Evolutionary conservation across 177 flowering plant species (phyloP), one percentile per base, ranked within the genome.

Genomic region (Telopea speciosissima): DNA sequence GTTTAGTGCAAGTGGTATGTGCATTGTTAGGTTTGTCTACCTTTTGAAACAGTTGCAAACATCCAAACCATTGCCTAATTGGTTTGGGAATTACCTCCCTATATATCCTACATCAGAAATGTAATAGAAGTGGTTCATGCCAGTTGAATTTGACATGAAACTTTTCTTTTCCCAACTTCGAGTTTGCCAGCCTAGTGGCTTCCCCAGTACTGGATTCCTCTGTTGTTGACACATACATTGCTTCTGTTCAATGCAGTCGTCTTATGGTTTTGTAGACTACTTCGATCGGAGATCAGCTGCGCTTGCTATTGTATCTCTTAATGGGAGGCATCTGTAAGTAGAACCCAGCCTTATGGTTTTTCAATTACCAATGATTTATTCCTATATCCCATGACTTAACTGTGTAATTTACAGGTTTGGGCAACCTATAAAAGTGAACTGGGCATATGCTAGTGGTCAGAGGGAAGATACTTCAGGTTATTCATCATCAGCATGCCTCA

Each of bases 361-460:
- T 28, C 25, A 8, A 25, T 65, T 26, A 25, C 19, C 14, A 2
- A 26, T 59, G 62, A 3, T 59, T 56, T 62, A 21, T 7, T 62
- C 49, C 17, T 62, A 23, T 19, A 24, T n/a, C 44, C 40, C 62
- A 65, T 59, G n/a, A 68, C 70, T 72, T 33, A 76, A 63, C 24
- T 3, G 66, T 10, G 31, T 64, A 24, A 44, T 58, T 65, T 74
- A 22, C 84, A 94, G 99, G 84, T 96, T 96, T 87, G 99, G 96
- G 72, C 98, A 91, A 81, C 99, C 99, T 52, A 93, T 93, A 68
- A 96, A 96, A 83, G 99, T 96, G 75, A 96, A 96, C 70, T 96
- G 98, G 98, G 99, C 99, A 58, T 96, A 90, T 83, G 91, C 98
- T 49, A 90, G 97, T 79, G 89, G 89, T 66, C 99, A 96, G 84